Evolutionary conservation across 208 protist genomes (phyloP), one percentile per base, ranked within the genome.

Genomic region (Acanthamoeba royreba): DNA sequence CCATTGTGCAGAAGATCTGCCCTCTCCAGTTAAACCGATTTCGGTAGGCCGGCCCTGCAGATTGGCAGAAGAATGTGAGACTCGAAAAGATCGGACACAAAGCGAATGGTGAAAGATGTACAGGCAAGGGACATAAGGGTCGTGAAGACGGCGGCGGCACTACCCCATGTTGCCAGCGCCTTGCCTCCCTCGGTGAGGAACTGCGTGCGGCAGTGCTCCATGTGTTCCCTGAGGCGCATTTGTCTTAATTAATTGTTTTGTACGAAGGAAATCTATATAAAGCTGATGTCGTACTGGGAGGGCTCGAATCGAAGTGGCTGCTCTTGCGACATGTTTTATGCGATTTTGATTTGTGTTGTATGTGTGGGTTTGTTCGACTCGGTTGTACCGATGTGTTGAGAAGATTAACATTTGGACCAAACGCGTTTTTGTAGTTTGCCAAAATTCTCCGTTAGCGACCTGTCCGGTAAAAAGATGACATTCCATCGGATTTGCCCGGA

Each of bases 1-100:
- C 43, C 74, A 85, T 85, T 8, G 9, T 15, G 74, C 74, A 85
- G 74, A 85, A 85, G 74, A 85, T 85, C n/a, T 85, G 74, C 13
- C 74, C 74, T 38, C 74, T n/a, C 74, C 74, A 85, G 74, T 85
- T 85, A 33, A 85, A 85, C 0, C 25, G 38, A 9, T 46, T 53
- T 19, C 74, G 74, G 19, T 85, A 85, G 43, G 43, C 43, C 3
- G 74, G 74, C 74, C 74, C 74, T 85, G 66, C 19, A 77, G n/a
- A 77, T 77, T 77, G 40, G 9, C 31, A 53, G 22, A 55, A 49
- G 35, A 7, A 25, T 77, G n/a, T 22, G 0, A 49, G 40, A 45
- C 25, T 3, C 43, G 33, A 25, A 1, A 15, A 33, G 22, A 15
- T 17, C n/a, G 0, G 0, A 8, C 52, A 0, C 7, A 17, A 61